Evolutionary conservation across 345 rosid species (phyloP).

Genomic region (Brassica cretica): DNA sequence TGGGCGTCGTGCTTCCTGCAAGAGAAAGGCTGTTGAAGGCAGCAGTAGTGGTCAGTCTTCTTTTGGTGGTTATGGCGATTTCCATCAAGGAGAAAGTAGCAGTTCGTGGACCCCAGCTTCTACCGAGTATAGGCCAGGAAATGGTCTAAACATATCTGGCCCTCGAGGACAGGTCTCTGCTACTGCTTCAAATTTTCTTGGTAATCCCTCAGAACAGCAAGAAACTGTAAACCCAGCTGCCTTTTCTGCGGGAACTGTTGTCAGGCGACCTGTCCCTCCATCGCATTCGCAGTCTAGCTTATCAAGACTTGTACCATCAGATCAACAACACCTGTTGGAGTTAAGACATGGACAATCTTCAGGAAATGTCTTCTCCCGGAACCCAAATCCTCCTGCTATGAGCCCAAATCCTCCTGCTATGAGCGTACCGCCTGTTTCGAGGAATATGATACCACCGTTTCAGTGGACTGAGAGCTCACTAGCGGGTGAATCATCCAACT

Average conservation of each 20-base stretch:
- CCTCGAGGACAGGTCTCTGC: constrained; percentile 48
- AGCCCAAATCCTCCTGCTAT: constrained; percentile 43
- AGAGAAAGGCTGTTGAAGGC: constrained; percentile 77
- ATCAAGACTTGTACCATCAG: constrained; percentile 48
- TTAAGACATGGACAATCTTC: constrained; percentile 44
- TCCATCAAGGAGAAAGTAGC: constrained; percentile 56
- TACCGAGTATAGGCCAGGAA: constrained; percentile 40
- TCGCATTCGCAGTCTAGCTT: constrained; percentile 51
- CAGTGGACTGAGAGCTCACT: constrained; percentile 58
- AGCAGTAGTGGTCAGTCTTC: constrained; percentile 67
- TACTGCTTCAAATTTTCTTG: constrained; percentile 41
- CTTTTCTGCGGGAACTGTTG: constrained; percentile 54
- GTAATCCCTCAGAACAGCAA: constrained; percentile 56
- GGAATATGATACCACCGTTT: constrained; percentile 48
- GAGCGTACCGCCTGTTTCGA: constrained; percentile 57
- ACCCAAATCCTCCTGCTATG: constrained; percentile 39
- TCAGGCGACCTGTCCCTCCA: constrained; percentile 43
- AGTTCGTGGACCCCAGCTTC: constrained; percentile 53
- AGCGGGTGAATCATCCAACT: constrained; percentile 47
- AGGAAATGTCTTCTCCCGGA: constrained; percentile 42
- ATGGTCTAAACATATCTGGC: constrained; percentile 44
- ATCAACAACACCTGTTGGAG: constrained; percentile 47
- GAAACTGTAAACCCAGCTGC: constrained; percentile 47
- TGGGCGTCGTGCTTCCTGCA: constrained; percentile 64
- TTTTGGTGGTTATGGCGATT: constrained; percentile 53